These are phyloP conservation scores for Tulasnella calospora DNA, from an alignment of 768 basidiomycete genomes.

Conservation along the genomic window DNA sequence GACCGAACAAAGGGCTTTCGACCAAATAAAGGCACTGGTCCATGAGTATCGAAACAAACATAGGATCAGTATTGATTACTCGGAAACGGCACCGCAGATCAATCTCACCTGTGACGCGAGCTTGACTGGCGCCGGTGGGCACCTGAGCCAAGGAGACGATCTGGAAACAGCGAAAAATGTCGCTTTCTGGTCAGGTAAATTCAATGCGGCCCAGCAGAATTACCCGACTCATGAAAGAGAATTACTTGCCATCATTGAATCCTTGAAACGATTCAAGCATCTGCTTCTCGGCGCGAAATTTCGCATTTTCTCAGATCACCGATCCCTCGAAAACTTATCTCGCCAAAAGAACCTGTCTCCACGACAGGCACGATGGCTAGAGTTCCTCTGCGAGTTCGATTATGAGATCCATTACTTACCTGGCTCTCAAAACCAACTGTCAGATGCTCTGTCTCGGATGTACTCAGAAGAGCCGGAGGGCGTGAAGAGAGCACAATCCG, in stretches of 20 bases:
- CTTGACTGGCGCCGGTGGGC: constrained; percentile 40
- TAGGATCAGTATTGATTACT: constrained; percentile 31
- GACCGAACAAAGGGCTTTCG: constrained; percentile 38
- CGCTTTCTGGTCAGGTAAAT: constrained; percentile 21
- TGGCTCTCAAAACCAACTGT: constrained; percentile 40
- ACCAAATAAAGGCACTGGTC: constrained; percentile 33
- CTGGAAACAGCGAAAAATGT: background rate
- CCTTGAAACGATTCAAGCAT: constrained; percentile 33
- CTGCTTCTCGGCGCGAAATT: constrained; percentile 33
- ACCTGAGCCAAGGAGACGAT: constrained; percentile 31
- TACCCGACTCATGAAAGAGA: constrained; percentile 43
- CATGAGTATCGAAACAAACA: constrained; percentile 25
- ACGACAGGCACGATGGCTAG: constrained; percentile 40
- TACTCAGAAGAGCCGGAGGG: background rate
- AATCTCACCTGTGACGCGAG: constrained; percentile 34
- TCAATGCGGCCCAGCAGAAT: constrained; percentile 30
- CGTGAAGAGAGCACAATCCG: background rate
- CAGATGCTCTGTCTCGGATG: constrained; percentile 41
- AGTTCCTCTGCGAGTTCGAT: constrained; percentile 42
- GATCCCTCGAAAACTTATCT: constrained; percentile 38
- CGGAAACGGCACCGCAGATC: constrained; percentile 33
- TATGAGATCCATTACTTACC: constrained; percentile 38
- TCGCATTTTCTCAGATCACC: constrained; percentile 40
- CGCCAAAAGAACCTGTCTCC: constrained; percentile 37
- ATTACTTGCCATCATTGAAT: constrained; percentile 38